A percentile compares a stretch with the other conserved stretches of the same genome.
Conservation (phyloP, 768 basidiomycete genomes). For the Auricularia auricula-judae region DNA sequence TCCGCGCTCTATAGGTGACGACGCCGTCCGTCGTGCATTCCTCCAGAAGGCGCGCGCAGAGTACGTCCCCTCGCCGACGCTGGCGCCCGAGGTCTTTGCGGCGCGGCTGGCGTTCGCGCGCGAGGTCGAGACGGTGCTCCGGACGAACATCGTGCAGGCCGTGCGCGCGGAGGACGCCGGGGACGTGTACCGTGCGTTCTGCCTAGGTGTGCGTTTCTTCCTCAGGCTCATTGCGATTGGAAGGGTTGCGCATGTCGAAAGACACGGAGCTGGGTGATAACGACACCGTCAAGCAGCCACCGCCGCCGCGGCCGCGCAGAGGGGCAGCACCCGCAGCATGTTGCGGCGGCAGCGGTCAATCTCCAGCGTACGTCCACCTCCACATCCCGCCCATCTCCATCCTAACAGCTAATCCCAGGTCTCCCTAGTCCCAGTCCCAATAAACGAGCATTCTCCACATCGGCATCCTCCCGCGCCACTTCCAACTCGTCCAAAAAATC, state of each 20-base stretch:
- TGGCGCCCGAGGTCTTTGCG: conserved; percentile 36
- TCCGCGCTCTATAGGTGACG: background rate
- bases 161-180: background rate
- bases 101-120: conserved; percentile 46
- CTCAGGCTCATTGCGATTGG: too few species aligned
- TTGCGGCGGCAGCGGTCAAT: too few species aligned
- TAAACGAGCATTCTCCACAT: conserved; percentile 39
- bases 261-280: conserved; percentile 86
- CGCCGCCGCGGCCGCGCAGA: conserved; percentile 31
- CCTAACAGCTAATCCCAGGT: background rate
- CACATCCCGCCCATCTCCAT: background rate
- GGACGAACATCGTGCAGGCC: conserved; percentile 82
- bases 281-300: conserved; percentile 57
- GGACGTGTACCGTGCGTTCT: background rate
- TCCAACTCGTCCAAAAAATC: background rate
- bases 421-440: conserved; percentile 8
- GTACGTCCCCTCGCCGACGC: conserved; percentile 17
- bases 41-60: background rate
- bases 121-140: conserved; percentile 64
- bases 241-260: conserved; percentile 64
- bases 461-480: conserved; percentile 39
- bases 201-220: too few species aligned
- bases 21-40: background rate
- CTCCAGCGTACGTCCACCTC: too few species aligned
- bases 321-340: conserved; percentile 23